Evolutionary conservation across 176 grass and related monocot genomes (phyloP).

Genomic region (Elaeis guineensis): DNA sequence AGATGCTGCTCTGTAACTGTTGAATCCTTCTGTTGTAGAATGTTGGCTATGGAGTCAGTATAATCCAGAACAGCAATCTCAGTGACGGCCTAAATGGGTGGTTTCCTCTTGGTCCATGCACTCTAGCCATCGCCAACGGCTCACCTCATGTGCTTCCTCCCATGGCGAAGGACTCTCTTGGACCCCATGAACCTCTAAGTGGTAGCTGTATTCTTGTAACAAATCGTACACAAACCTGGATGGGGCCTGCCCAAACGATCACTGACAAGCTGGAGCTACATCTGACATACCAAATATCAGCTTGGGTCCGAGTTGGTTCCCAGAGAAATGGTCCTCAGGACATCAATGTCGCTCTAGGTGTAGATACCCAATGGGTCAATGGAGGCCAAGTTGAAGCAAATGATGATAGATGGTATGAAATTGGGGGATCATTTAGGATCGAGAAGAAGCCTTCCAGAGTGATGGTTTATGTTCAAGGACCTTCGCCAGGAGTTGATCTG

Average conservation of each 20-base stretch:
- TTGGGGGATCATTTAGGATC: slow-evolving; percentile 65
- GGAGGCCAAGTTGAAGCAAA: slow-evolving; percentile 53
- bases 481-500: slow-evolving; percentile 53
- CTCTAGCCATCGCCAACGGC: slow-evolving; percentile 42
- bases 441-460: slow-evolving; percentile 45
- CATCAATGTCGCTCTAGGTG: slow-evolving; percentile 45
- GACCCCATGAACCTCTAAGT: slow-evolving; percentile 36
- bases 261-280: slow-evolving; percentile 54
- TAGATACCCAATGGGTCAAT: slow-evolving; percentile 74
- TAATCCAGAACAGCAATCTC: slow-evolving; percentile 66
- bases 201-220: slow-evolving; percentile 70
- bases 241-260: slow-evolving; percentile 68
- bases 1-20: no score
- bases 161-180: slow-evolving; percentile 55
- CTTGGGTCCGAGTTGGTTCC: slow-evolving; percentile 61
- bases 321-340: slow-evolving; percentile 29
- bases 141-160: slow-evolving; percentile 53
- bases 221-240: slow-evolving; percentile 71
- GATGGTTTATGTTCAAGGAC: slow-evolving; percentile 72
- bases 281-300: slow-evolving; percentile 75
- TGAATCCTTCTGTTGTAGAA: slow-evolving; percentile 28
- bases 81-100: slow-evolving; percentile 49
- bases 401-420: slow-evolving; percentile 82
- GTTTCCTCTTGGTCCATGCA: slow-evolving; percentile 60
- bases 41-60: slow-evolving; percentile 56